These are phyloP conservation scores for Moesziomyces antarcticus DNA, from an alignment of 1,284 basidiomycete genomes.

Conservation along the genomic window DNA sequence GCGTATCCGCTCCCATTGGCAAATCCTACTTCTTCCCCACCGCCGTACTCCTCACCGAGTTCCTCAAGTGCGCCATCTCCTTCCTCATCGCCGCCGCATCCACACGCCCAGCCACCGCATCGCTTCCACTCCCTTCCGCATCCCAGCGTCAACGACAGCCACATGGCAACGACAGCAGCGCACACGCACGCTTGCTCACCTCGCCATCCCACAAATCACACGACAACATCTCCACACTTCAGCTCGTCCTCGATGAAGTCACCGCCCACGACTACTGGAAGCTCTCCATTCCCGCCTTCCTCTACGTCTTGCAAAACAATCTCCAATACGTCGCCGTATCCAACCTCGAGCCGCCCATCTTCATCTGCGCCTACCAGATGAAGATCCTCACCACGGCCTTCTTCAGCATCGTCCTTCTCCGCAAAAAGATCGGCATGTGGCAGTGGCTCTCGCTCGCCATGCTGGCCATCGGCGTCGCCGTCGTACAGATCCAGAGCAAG, in stretches of 20 bases:
- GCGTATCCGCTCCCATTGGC: slow-evolving; percentile 78
- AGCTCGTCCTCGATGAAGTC: slow-evolving; percentile 66
- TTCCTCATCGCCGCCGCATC: slow-evolving; percentile 74
- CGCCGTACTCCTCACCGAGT: slow-evolving; percentile 90
- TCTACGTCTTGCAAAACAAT: slow-evolving; percentile 89
- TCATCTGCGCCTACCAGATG: slow-evolving; percentile 75
- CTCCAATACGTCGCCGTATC: slow-evolving; percentile 92
- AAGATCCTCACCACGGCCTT: slow-evolving; percentile 94
- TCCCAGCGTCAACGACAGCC: no score
- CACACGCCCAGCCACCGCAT: slow-evolving; percentile 17
- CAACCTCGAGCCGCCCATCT: slow-evolving; percentile 92
- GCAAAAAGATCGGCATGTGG: slow-evolving; percentile 77
- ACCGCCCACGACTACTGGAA: slow-evolving; percentile 88
- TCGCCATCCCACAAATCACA: neutral
- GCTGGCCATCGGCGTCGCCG: slow-evolving; percentile 88
- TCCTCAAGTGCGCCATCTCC: slow-evolving; percentile 89
- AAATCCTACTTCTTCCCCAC: slow-evolving; percentile 87
- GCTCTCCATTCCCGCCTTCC: slow-evolving; percentile 91
- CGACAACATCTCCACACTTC: slow-evolving; percentile 16
- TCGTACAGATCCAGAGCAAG: slow-evolving; percentile 79
- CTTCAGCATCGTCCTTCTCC: slow-evolving; percentile 89
- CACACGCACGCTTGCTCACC: slow-evolving; percentile 1
- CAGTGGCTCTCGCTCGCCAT: slow-evolving; percentile 88
- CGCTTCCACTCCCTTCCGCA: slow-evolving; percentile 28
- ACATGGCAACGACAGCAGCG: slow-evolving; percentile 11